Evolutionary conservation across 768 basidiomycete genomes (phyloP).

Genomic region (Pholiota molesta): DNA sequence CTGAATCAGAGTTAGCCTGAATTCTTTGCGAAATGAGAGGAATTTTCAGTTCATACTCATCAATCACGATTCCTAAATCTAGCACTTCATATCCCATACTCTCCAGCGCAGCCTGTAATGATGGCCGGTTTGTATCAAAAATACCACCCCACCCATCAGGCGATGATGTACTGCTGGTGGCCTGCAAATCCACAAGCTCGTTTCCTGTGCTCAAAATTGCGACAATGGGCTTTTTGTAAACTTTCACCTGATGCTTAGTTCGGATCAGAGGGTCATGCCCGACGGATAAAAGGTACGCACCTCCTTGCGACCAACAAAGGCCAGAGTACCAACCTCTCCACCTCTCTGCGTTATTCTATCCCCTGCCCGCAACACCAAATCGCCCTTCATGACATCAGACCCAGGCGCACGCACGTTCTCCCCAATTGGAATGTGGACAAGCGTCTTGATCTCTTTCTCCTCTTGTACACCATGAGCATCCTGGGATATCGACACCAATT

Average conservation of each 20-base stretch:
- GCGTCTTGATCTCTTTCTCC: constrained; percentile 70
- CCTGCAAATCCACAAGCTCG: constrained; percentile 45
- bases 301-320: constrained; percentile 75
- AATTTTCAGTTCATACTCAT: constrained; percentile 54
- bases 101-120: constrained; percentile 68
- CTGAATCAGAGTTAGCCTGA: constrained; percentile 33
- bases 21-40: neutral
- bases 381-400: constrained; percentile 71
- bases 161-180: neutral
- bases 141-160: constrained; percentile 65
- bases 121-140: constrained; percentile 87
- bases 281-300: constrained; percentile 37
- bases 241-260: constrained; percentile 53
- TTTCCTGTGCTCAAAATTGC: constrained; percentile 88
- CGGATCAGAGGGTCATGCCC: too few species aligned
- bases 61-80: constrained; percentile 80
- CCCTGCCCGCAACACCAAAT: constrained; percentile 64
- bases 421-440: constrained; percentile 58
- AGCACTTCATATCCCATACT: constrained; percentile 76
- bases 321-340: constrained; percentile 83
- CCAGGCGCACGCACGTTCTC: constrained; percentile 80
- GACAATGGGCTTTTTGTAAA: constrained; percentile 72
- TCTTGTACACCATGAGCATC: constrained; percentile 48
- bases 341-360: constrained; percentile 66
- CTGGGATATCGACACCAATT: constrained; percentile 57